Conservation (phyloP, 139 green algal genomes). For the Chlorella vulgaris region DNA sequence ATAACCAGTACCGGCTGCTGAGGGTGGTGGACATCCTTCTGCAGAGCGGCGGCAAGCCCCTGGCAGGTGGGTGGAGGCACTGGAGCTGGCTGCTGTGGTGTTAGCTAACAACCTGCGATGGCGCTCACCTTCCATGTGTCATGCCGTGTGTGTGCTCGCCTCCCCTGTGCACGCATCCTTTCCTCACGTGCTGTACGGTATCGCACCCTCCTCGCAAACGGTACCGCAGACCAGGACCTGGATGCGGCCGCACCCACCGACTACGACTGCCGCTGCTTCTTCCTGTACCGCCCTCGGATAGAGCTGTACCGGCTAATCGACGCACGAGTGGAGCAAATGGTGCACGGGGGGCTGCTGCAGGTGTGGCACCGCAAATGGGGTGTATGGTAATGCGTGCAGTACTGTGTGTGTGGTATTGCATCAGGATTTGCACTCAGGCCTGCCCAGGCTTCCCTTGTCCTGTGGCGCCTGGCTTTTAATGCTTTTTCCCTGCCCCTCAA, state of each 20-base stretch:
- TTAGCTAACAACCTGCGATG: no score
- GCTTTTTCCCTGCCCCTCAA: no score
- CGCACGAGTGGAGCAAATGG: constrained; percentile 80
- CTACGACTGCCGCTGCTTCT: constrained; percentile 81
- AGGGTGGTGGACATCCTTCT: constrained; percentile 80
- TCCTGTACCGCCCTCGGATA: constrained; percentile 72
- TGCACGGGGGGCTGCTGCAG: constrained; percentile 53
- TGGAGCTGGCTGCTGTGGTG: not conserved
- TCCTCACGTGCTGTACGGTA: not conserved
- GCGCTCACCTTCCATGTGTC: no score
- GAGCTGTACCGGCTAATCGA: constrained; percentile 82
- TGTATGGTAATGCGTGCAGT: no score
- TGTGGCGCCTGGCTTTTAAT: no score
- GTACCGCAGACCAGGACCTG: constrained; percentile 36
- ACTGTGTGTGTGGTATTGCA: not conserved
- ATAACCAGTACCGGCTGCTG: constrained; percentile 93
- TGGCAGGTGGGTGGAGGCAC: constrained; percentile 24
- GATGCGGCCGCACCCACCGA: constrained; percentile 44
- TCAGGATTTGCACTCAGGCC: not conserved
- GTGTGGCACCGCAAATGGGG: constrained; percentile 8
- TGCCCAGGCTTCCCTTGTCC: no score
- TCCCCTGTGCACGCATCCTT: not conserved
- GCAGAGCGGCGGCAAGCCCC: constrained; percentile 49
- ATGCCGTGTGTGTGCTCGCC: not conserved
- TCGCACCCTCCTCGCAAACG: not conserved